Percentiles rank a stretch among this genome's conserved stretches.
Conservation (phyloP, 495 filamentous ascomycete species). For the Corynascus novoguineensis region DNA sequence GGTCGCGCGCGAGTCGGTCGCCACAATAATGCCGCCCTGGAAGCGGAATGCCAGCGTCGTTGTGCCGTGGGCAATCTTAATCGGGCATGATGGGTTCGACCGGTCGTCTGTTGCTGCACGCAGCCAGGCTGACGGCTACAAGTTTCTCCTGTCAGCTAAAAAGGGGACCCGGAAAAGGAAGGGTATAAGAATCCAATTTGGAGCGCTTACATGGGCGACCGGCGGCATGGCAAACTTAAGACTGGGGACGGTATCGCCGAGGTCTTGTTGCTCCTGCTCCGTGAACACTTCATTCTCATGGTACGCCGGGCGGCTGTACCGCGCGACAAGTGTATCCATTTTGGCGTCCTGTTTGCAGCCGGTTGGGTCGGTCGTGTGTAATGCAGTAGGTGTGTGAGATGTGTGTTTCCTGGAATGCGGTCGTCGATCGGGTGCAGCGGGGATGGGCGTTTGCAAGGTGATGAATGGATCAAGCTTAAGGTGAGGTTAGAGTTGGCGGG, state of each 20-base stretch:
- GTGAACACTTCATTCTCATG: slow-evolving; percentile 65
- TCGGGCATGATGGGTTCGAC: slow-evolving; percentile 90
- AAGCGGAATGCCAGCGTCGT: slow-evolving; percentile 98
- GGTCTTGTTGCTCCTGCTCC: slow-evolving; percentile 71
- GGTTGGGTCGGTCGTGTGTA: background rate
- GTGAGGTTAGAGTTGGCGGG: slow-evolving; percentile 10
- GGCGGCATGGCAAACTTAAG: slow-evolving; percentile 90
- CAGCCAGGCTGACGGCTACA: slow-evolving; percentile 80
- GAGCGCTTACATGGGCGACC: slow-evolving; percentile 69
- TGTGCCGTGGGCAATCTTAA: slow-evolving; percentile 98
- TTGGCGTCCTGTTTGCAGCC: slow-evolving; percentile 4
- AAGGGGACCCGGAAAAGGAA: background rate
- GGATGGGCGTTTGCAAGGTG: background rate
- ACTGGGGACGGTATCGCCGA: slow-evolving; percentile 57
- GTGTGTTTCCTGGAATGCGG: slow-evolving; percentile 5
- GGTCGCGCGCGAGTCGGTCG: slow-evolving; percentile 92
- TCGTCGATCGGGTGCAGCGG: slow-evolving; percentile 8
- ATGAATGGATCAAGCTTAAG: background rate
- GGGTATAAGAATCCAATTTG: background rate
- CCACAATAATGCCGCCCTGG: slow-evolving; percentile 95
- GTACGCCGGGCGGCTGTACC: slow-evolving; percentile 67
- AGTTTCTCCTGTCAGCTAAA: background rate
- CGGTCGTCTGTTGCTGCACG: slow-evolving; percentile 95
- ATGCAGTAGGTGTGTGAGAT: background rate
- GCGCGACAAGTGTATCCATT: slow-evolving; percentile 92